Evolutionary conservation across 306 rosid genomes (phyloP).

Genomic region (Vigna nakashimae): DNA sequence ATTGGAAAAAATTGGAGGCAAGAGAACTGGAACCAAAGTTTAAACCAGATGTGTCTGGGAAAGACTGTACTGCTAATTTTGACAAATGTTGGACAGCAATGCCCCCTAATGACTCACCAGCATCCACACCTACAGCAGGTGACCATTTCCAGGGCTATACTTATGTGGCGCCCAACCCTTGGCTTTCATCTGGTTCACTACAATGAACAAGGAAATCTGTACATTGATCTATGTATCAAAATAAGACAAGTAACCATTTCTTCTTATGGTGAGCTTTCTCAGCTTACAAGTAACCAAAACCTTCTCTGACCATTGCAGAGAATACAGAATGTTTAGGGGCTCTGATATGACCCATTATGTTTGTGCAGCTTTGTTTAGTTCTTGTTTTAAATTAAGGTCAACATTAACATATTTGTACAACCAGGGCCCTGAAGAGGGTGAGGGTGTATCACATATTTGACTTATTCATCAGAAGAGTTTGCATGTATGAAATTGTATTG

Average conservation of each 20-base stretch:
- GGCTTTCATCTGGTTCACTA: conserved; percentile 72
- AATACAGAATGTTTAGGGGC: conserved; percentile 29
- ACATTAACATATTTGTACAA: conserved; percentile 31
- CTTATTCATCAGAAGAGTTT: conserved; percentile 27
- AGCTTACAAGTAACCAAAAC: conserved; percentile 38
- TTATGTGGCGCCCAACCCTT: conserved; percentile 83
- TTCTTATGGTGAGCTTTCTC: conserved; percentile 39
- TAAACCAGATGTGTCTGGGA: conserved; percentile 85
- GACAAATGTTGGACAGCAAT: conserved; percentile 92
- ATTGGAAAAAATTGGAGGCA: conserved; percentile 93
- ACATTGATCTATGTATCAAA: conserved; percentile 22
- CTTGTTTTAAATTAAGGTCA: conserved; percentile 28
- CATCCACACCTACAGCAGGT: conserved; percentile 82
- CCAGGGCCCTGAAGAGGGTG: not conserved
- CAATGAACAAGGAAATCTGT: conserved; percentile 38
- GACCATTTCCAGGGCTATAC: conserved; percentile 91
- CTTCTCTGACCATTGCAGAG: conserved; percentile 24
- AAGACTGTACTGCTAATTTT: conserved; percentile 87
- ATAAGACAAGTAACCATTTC: conserved; percentile 19
- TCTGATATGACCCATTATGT: conserved; percentile 28
- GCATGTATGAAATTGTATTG: not conserved
- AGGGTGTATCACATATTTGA: not conserved
- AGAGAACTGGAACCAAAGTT: conserved; percentile 83
- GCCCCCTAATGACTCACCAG: conserved; percentile 92
- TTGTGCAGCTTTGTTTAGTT: conserved; percentile 30